phyloP scores from a whole-genome alignment of 2,329 filamentous ascomycete species.

The Curvularia spicifera region DNA sequence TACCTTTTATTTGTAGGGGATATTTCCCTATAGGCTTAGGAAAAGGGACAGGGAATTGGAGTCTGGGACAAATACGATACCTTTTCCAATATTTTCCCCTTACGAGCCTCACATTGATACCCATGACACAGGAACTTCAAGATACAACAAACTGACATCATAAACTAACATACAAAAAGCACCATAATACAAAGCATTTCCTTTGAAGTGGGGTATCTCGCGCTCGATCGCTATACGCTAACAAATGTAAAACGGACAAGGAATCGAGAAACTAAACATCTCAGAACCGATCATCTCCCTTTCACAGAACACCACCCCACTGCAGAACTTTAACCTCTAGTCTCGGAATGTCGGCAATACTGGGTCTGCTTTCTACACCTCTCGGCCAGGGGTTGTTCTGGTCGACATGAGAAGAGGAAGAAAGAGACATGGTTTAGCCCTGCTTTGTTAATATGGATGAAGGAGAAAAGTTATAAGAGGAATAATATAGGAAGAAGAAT shows the following conservation, averaged over 20 bases:
- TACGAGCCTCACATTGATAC: too few relatives aligned
- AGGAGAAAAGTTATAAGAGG: neutral
- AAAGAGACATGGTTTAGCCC: neutral
- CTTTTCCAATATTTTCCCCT: too few relatives aligned
- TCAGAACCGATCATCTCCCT: too few relatives aligned
- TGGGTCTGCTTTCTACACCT: conserved; percentile 23
- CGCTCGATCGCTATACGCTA: neutral
- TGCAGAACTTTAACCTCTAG: conserved; percentile 26
- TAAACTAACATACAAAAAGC: too few relatives aligned
- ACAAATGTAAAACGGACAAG: neutral
- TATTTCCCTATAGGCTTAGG: neutral
- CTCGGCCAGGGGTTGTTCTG: conserved; percentile 21
- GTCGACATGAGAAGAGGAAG: conserved; percentile 20
- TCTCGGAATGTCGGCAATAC: conserved; percentile 19
- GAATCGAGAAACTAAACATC: neutral
- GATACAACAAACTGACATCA: too few relatives aligned
- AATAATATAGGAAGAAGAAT: neutral
- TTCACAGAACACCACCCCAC: conserved; percentile 25
- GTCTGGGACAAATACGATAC: too few relatives aligned
- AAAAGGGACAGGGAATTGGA: neutral
- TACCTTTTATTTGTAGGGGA: neutral
- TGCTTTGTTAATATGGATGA: neutral
- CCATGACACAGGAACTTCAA: too few relatives aligned
- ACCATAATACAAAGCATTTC: neutral
- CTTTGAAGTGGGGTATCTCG: neutral